Conservation (phyloP, 2,329 filamentous ascomycete species). For the Anthostomella pinea region DNA sequence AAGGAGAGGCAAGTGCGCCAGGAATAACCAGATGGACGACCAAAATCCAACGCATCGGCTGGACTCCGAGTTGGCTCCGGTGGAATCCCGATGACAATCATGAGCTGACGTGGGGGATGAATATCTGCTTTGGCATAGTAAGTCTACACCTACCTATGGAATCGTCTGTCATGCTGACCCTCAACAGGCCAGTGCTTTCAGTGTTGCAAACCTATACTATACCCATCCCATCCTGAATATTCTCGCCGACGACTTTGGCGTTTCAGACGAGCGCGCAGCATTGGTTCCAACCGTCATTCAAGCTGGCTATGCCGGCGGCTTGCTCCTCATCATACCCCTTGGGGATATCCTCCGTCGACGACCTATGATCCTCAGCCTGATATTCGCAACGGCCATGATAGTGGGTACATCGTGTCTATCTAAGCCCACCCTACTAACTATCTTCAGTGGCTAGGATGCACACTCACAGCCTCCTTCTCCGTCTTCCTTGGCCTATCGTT, state of each 20-base stretch:
- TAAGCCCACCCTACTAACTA: no score
- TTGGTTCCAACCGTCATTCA: conserved; percentile 74
- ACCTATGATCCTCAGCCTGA: conserved; percentile 65
- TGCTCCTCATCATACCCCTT: conserved; percentile 72
- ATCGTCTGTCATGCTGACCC: background rate
- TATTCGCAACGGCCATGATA: conserved; percentile 66
- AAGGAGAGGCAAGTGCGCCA: background rate
- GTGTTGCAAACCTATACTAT: conserved; percentile 80
- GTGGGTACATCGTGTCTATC: no score
- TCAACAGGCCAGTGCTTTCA: conserved; percentile 55
- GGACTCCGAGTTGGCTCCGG: conserved; percentile 26
- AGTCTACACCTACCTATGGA: conserved; percentile 17
- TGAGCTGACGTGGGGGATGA: conserved; percentile 28
- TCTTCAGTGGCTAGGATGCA: conserved; percentile 64
- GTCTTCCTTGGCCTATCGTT: conserved; percentile 70
- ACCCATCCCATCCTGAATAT: conserved; percentile 77
- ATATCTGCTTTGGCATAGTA: conserved; percentile 32
- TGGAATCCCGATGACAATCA: conserved; percentile 23
- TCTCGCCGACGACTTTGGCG: conserved; percentile 67
- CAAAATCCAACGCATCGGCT: conserved; percentile 10
- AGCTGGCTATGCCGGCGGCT: conserved; percentile 71
- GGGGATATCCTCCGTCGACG: conserved; percentile 68
- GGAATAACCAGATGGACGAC: background rate
- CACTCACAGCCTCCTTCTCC: conserved; percentile 61
- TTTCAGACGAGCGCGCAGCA: conserved; percentile 65